Conservation (phyloP, 495 filamentous ascomycete genomes). For the Glonium stellatum region DNA sequence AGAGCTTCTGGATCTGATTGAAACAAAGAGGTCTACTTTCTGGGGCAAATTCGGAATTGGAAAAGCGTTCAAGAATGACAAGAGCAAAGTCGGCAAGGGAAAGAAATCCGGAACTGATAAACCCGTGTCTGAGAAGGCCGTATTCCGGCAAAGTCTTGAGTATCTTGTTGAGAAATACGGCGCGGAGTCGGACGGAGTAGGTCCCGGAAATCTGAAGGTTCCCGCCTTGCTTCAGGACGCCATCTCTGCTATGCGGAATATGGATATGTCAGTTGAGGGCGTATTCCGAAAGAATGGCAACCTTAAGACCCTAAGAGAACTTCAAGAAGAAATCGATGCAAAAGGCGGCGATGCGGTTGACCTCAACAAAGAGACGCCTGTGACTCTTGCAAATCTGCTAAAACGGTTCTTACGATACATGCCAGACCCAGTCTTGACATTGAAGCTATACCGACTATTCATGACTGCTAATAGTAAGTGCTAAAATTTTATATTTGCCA, state of each 20-base stretch:
- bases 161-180: constrained; percentile 85
- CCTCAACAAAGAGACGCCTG: constrained; percentile 73
- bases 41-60: constrained; percentile 98
- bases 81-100: constrained; percentile 50
- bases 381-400: constrained; percentile 88
- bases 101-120: constrained; percentile 65
- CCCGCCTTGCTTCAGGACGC: constrained; percentile 87
- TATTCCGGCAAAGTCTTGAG: constrained; percentile 84
- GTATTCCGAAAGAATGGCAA: constrained; percentile 99
- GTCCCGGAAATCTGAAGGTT: constrained; percentile 80
- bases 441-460: constrained; percentile 88
- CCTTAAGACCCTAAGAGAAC: constrained; percentile 79
- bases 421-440: constrained; percentile 88
- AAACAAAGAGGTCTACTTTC: constrained; percentile 86
- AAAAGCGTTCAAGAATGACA: constrained; percentile 85
- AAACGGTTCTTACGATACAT: constrained; percentile 95
- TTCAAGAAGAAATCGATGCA: constrained; percentile 73
- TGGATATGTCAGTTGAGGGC: constrained; percentile 98
- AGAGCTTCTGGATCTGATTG: constrained; percentile 90
- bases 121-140: constrained; percentile 44
- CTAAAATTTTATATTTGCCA: neutral
- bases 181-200: constrained; percentile 91
- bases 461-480: constrained; percentile 75
- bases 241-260: constrained; percentile 87
- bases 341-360: constrained; percentile 76